Evolutionary conservation across 345 rosid species (phyloP), one percentile per base, ranked within the genome.

Genomic region (Brassica incana): DNA sequence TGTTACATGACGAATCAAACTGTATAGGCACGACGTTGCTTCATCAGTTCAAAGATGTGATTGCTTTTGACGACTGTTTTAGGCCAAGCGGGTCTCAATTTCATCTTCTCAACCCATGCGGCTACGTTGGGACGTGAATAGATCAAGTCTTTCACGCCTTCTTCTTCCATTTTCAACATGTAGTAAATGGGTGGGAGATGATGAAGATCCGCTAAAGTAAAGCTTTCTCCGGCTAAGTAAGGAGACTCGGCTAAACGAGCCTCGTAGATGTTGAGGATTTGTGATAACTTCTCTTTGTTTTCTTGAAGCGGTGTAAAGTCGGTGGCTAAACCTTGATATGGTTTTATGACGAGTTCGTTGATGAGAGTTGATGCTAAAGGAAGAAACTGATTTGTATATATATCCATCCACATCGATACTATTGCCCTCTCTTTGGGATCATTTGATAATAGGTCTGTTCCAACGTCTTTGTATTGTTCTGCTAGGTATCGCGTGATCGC

Each of bases 211-310:
- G 74, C 80, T 20, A 69, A 59, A 9, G 50, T 77, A 35, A 77
- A 77, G 54, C 12, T 59, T 29, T 77, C 63, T 43, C 80, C 61
- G 7, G 63, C 80, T 33, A 69, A 77, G 29, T 66, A 85, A 52
- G 61, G 60, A 36, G 40, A 72, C 23, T 78, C 27, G 0, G 81
- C 36, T 66, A 84, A 35, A 68, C 85, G 80, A 30, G 68, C 68
- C 73, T 86, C 88, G 50, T 85, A 88, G 18, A 88, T 85, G 61
- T 85, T 85, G 0, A 86, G 78, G 25, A 85, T 78, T 61, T 80
- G 59, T 2, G 65, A 85, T 6, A 86, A 70, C 67, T 79, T 85
- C 9, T 58, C 78, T 27, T 52, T 23, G 65, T 78, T 78, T 3
- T 76, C 69, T 71, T 77, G 80, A 10, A 77, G 65, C 2, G 60